Conservation (phyloP, 169 alveolate genomes). For the Plasmodium fragile region DNA sequence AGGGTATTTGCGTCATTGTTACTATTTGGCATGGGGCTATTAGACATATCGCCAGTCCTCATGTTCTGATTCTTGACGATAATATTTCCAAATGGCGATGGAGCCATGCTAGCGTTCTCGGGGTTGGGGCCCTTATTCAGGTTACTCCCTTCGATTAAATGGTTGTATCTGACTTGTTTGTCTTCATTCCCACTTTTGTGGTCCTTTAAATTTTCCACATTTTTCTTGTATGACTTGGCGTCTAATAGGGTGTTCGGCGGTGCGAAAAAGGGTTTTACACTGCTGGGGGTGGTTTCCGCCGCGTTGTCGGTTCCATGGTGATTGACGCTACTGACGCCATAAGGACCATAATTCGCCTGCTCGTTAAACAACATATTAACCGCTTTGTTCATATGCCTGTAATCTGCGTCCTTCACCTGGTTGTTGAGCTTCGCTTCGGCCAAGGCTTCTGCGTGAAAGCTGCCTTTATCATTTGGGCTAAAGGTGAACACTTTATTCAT, state of each 20-base stretch:
- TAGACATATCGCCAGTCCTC: neutral
- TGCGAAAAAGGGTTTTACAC: slow-evolving; percentile 8
- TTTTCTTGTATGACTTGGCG: neutral
- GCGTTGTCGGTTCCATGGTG: neutral
- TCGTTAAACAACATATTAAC: slow-evolving; percentile 27
- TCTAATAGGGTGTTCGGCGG: slow-evolving; percentile 2
- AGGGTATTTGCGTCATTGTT: neutral
- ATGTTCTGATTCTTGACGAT: slow-evolving; percentile 10
- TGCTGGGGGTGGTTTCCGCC: neutral
- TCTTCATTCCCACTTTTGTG: slow-evolving; percentile 27
- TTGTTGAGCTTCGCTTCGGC: slow-evolving; percentile 4
- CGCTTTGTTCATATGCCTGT: slow-evolving; percentile 19
- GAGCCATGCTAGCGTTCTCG: slow-evolving; percentile 8
- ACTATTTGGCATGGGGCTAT: neutral
- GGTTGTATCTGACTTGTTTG: slow-evolving; percentile 31
- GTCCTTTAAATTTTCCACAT: slow-evolving; percentile 25
- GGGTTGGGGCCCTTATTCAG: neutral
- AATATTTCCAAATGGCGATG: neutral
- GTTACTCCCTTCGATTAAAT: slow-evolving; percentile 13
- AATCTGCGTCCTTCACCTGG: slow-evolving; percentile 16
- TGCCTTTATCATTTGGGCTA: slow-evolving; percentile 12
- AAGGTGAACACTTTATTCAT: slow-evolving; percentile 20
- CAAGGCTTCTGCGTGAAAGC: neutral
- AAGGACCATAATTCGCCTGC: slow-evolving; percentile 15
- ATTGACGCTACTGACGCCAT: neutral